A percentile compares a stretch with the other conserved stretches of the same genome.
Evolutionary conservation across 2,329 filamentous ascomycete genomes (phyloP).

Genomic region (Phialocephala subalpina): DNA sequence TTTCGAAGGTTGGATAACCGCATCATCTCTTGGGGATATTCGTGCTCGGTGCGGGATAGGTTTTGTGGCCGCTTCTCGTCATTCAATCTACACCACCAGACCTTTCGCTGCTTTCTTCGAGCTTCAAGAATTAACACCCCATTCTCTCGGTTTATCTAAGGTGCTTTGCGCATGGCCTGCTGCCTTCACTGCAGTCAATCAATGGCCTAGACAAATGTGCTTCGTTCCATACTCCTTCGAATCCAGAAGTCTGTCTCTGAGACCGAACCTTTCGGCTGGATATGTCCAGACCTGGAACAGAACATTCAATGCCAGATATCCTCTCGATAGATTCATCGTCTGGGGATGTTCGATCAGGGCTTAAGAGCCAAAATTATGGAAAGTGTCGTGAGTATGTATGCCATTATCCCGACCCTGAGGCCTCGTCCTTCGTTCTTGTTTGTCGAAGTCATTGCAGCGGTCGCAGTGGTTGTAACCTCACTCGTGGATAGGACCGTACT

Average conservation of each 20-base stretch:
- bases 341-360: not conserved
- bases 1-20: not conserved
- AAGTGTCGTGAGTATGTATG: not conserved
- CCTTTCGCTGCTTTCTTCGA: too few species aligned
- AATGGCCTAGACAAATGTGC: not conserved
- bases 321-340: too few species aligned
- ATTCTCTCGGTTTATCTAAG: not conserved
- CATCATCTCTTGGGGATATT: not conserved
- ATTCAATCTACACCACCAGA: too few species aligned
- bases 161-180: not conserved
- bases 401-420: not conserved
- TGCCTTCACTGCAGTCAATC: not conserved
- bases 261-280: not conserved
- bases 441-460: not conserved
- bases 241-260: too few species aligned
- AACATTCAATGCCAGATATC: too few species aligned
- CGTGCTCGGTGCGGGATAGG: not conserved
- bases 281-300: not conserved
- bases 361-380: not conserved
- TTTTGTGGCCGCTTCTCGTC: not conserved
- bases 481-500: conserved; percentile 1
- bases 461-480: conserved; percentile 1
- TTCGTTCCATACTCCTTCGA: too few species aligned
- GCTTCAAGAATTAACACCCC: not conserved
- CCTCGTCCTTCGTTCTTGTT: not conserved